Conservation (phyloP, 2,329 filamentous ascomycete genomes). For the Pseudocercospora macadamiae region DNA sequence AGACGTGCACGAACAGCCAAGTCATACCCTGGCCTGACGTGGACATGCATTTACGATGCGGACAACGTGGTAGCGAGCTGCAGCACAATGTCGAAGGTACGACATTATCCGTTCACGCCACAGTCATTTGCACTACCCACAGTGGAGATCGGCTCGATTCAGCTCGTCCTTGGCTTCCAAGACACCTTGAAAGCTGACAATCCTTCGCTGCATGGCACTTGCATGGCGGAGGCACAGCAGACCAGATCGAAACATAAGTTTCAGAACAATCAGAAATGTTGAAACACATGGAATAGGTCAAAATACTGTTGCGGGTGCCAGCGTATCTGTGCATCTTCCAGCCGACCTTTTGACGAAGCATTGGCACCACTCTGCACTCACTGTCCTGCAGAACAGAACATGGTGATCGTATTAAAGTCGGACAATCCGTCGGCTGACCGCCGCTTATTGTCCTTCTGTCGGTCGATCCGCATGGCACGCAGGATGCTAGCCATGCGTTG, state of each 20-base stretch:
- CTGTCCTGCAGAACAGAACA: background rate
- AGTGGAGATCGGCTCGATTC: conserved; percentile 1
- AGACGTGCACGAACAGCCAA: background rate
- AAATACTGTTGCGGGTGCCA: background rate
- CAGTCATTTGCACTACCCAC: conserved; percentile 2
- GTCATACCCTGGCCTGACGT: background rate
- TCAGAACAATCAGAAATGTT: background rate
- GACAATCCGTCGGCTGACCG: conserved; percentile 6
- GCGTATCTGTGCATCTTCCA: background rate
- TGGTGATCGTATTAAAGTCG: conserved; percentile 2
- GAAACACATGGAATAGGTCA: conserved; percentile 1
- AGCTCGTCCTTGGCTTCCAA: conserved; percentile 18
- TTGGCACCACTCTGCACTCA: background rate
- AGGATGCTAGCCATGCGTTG: conserved; percentile 4
- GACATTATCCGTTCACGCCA: background rate
- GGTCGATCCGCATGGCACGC: conserved; percentile 8
- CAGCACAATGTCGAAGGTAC: background rate
- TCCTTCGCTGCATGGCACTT: conserved; percentile 2
- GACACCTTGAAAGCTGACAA: conserved; percentile 11
- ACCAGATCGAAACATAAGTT: background rate
- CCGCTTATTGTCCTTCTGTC: conserved; percentile 5
- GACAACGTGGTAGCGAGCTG: background rate
- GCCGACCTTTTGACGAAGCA: background rate
- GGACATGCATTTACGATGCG: background rate
- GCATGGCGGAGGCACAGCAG: background rate